These are phyloP conservation scores for Cordyceps cateniannulata DNA, from an alignment of 2,329 filamentous ascomycete genomes.

Conservation along the genomic window DNA sequence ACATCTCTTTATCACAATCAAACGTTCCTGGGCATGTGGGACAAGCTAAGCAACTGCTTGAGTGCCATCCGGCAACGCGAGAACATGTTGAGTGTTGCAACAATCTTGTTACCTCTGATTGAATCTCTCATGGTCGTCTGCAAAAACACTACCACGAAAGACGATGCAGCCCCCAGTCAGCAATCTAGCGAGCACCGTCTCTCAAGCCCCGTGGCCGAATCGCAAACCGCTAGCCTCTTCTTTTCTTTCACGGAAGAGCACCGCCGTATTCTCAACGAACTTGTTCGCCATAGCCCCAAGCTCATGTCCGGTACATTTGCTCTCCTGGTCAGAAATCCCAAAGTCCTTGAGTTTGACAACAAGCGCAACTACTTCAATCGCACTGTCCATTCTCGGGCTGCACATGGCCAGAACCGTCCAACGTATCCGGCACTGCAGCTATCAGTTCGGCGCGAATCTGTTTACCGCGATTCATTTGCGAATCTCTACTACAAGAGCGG, in stretches of 20 bases:
- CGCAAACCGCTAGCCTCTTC: constrained; percentile 82
- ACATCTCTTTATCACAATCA: constrained; percentile 84
- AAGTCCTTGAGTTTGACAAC: constrained; percentile 98
- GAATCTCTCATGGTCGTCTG: constrained; percentile 98
- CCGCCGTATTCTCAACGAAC: constrained; percentile 93
- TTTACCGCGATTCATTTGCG: constrained; percentile 98
- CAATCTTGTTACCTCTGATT: constrained; percentile 87
- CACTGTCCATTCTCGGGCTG: constrained; percentile 68
- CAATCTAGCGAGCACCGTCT: constrained; percentile 61
- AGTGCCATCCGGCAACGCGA: constrained; percentile 83
- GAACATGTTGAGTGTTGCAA: constrained; percentile 95
- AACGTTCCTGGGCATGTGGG: constrained; percentile 87
- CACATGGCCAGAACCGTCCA: constrained; percentile 63
- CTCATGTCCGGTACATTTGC: constrained; percentile 98
- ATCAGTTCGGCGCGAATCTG: constrained; percentile 83
- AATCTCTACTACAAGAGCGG: constrained; percentile 95
- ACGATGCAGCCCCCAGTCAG: constrained; percentile 48
- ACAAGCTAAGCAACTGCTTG: constrained; percentile 82
- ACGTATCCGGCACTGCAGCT: constrained; percentile 71
- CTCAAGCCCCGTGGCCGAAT: constrained; percentile 69
- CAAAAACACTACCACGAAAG: constrained; percentile 86
- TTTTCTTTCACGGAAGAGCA: constrained; percentile 98
- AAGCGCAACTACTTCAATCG: constrained; percentile 99
- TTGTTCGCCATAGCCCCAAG: constrained; percentile 93
- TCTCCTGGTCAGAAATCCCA: constrained; percentile 93